phyloP scores from a whole-genome alignment of 768 basidiomycete genomes.

The Hortiboletus campestris region DNA sequence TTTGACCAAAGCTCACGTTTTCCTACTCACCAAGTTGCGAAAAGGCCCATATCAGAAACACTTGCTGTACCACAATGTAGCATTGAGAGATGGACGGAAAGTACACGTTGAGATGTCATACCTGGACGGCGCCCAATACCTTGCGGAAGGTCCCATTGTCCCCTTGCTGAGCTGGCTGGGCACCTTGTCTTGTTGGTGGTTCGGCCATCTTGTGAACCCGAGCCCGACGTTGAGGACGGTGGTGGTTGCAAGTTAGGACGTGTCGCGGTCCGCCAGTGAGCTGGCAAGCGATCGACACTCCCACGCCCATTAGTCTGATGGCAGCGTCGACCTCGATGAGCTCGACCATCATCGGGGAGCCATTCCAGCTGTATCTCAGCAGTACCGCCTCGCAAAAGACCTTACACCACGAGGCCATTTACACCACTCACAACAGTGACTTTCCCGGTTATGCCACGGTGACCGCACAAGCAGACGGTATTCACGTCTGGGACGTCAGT shows the following conservation, averaged over 20 bases:
- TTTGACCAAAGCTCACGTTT: not conserved
- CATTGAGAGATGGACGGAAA: constrained; percentile 2
- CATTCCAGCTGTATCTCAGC: constrained; percentile 29
- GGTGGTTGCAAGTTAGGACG: constrained; percentile 1
- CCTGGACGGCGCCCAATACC: constrained; percentile 43
- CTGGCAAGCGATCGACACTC: constrained; percentile 15
- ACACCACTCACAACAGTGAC: constrained; percentile 13
- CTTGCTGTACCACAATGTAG: constrained; percentile 48
- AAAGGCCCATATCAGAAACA: constrained; percentile 61
- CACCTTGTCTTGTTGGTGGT: constrained; percentile 20
- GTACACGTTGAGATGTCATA: constrained; percentile 22
- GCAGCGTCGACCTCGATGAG: constrained; percentile 19
- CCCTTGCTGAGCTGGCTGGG: constrained; percentile 22
- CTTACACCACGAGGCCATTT: constrained; percentile 12
- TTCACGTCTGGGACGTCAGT: constrained; percentile 73
- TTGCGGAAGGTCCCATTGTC: constrained; percentile 38
- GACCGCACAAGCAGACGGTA: constrained; percentile 69
- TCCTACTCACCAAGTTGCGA: constrained; percentile 57
- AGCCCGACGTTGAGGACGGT: not conserved
- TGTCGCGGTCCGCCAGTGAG: not conserved
- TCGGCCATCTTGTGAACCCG: constrained; percentile 23
- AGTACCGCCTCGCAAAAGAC: constrained; percentile 15
- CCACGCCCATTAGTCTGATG: constrained; percentile 14
- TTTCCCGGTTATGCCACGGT: constrained; percentile 62
- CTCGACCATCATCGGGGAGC: constrained; percentile 32